These are phyloP conservation scores for Mucor piriformis DNA, from an alignment of 371 early-diverging fungal species.

Conservation along the genomic window DNA sequence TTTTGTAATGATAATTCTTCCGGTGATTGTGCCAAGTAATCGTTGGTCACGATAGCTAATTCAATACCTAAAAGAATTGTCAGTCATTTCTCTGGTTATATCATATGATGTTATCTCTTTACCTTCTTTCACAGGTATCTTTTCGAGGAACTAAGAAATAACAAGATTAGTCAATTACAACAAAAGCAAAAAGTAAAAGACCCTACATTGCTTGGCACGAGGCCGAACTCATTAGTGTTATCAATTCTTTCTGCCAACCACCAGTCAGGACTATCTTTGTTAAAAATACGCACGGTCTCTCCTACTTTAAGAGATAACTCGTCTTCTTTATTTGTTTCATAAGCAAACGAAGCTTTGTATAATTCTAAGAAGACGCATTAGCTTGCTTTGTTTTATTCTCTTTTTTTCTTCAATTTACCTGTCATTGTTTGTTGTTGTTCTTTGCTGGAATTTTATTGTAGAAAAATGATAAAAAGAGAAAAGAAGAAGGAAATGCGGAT, in stretches of 20 bases:
- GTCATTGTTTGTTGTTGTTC: no score
- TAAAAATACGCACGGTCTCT: constrained; percentile 56
- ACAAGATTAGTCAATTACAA: not conserved
- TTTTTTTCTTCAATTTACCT: no score
- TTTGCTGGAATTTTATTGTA: no score
- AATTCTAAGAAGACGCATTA: constrained; percentile 13
- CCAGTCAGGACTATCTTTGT: constrained; percentile 60
- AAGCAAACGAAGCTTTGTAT: constrained; percentile 40
- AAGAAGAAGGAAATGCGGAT: no score
- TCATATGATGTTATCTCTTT: not conserved
- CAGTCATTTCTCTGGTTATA: not conserved
- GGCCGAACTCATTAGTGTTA: constrained; percentile 45
- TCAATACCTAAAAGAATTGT: constrained; percentile 8
- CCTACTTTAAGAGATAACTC: constrained; percentile 58
- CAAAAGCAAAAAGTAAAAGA: not conserved
- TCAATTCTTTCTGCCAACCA: constrained; percentile 62
- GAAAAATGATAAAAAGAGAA: no score
- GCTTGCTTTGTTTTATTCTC: no score
- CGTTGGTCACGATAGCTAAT: constrained; percentile 58
- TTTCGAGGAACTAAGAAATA: constrained; percentile 24
- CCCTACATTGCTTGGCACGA: constrained; percentile 73
- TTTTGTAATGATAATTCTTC: constrained; percentile 66
- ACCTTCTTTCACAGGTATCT: constrained; percentile 15
- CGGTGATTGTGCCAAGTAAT: constrained; percentile 63
- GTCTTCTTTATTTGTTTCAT: constrained; percentile 58